Evolutionary conservation across 257 asterid genomes (phyloP).

Genomic region (Hygrophila difformis): DNA sequence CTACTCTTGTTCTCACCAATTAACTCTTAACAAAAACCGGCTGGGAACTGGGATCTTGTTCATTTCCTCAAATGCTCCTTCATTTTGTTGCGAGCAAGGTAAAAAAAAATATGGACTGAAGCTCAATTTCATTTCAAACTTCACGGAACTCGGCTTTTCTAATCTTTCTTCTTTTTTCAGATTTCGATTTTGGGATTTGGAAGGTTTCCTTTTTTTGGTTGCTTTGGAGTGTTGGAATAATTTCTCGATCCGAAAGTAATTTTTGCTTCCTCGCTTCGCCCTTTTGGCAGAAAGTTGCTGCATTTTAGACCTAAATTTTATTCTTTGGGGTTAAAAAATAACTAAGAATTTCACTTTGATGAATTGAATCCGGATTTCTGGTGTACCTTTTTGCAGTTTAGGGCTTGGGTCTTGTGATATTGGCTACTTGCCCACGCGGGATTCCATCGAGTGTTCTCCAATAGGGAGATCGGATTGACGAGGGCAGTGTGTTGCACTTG

Average conservation of each 20-base stretch:
- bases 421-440: constrained; percentile 26
- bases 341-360: constrained; percentile 19
- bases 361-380: constrained; percentile 22
- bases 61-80: constrained; percentile 32
- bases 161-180: constrained; percentile 5
- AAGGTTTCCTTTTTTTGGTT: constrained; percentile 5
- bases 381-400: constrained; percentile 15
- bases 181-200: constrained; percentile 15
- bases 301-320: constrained; percentile 1
- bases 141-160: constrained; percentile 13
- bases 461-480: constrained; percentile 29
- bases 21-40: too few species aligned
- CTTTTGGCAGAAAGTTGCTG: constrained; percentile 19
- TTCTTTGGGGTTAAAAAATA: too few species aligned
- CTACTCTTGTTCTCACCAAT: too few species aligned
- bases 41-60: too few species aligned
- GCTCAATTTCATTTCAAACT: constrained; percentile 8
- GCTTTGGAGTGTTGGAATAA: constrained; percentile 15
- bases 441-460: constrained; percentile 25
- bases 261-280: constrained; percentile 4
- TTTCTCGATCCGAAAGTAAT: constrained; percentile 21
- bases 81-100: constrained; percentile 37
- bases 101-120: constrained; percentile 11
- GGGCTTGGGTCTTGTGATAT: constrained; percentile 26
- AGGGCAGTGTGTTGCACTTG: constrained; percentile 19